Percentiles rank a stretch among this genome's conserved stretches.
Conservation (phyloP, 805 yeast genomes). For the Candida pseudoglaebosa region DNA sequence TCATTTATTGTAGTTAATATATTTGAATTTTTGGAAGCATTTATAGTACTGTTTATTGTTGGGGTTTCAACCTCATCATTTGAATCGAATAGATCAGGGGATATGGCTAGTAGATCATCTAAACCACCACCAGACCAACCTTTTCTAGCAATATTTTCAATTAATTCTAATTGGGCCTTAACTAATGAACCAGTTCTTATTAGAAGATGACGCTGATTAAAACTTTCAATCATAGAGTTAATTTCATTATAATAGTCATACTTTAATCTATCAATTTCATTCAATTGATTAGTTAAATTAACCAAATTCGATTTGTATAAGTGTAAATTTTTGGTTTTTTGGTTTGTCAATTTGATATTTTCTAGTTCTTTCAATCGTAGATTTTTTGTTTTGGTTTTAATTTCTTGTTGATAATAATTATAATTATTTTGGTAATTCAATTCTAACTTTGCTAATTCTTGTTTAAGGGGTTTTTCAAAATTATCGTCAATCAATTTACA, state of each 20-base stretch:
- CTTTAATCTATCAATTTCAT: slow-evolving; percentile 72
- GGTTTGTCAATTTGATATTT: slow-evolving; percentile 54
- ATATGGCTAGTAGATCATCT: slow-evolving; percentile 58
- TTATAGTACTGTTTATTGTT: background rate
- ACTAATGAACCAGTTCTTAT: slow-evolving; percentile 59
- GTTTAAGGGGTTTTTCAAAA: slow-evolving; percentile 51
- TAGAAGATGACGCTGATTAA: slow-evolving; percentile 54
- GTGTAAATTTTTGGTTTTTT: slow-evolving; percentile 60
- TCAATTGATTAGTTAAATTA: slow-evolving; percentile 68
- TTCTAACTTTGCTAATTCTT: slow-evolving; percentile 43
- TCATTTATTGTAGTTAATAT: background rate
- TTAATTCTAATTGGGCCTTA: slow-evolving; percentile 76
- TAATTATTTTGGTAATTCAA: slow-evolving; percentile 46
- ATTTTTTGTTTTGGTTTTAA: slow-evolving; percentile 47
- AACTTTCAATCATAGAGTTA: slow-evolving; percentile 53
- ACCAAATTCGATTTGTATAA: slow-evolving; percentile 63
- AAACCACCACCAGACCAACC: slow-evolving; percentile 89
- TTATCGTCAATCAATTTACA: slow-evolving; percentile 52
- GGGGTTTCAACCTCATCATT: slow-evolving; percentile 4
- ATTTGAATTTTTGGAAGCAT: background rate
- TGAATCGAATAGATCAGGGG: slow-evolving; percentile 50
- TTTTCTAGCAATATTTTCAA: slow-evolving; percentile 75
- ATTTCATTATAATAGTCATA: slow-evolving; percentile 69
- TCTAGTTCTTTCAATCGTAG: slow-evolving; percentile 60
- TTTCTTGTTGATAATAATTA: slow-evolving; percentile 47